Base-by-base conservation (phyloP, 2,329 filamentous ascomycete genomes). In the Fusarium newnesense region DNA sequence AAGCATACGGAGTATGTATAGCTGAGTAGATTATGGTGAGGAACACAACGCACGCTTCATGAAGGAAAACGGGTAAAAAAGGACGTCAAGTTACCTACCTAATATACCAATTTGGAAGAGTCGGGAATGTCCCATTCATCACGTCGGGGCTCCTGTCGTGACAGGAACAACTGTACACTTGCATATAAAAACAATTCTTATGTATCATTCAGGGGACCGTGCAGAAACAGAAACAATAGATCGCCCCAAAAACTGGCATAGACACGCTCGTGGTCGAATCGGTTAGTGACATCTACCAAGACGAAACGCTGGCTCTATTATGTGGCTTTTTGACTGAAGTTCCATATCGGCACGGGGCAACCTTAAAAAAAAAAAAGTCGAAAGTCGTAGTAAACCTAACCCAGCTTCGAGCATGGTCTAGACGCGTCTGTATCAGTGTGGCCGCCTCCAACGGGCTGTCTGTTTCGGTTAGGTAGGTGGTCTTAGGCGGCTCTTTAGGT, bases 151-250 rank as follows among this genome's bases (percentile, higher is more conserved):
- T 40, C 40, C 58, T 65, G 47, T 46, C 47, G 24, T 24, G 24
- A 24, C 24, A 54, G 46, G 58, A 34, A 64, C 62, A 49, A 24
- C 39, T 52, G 32, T n/a, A 15, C 47, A 53, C n/a, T 19, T 42
- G 58, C 47, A 60, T 60, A 21, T 21, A 40, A 60, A 40, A 34
- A 21, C 28, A 37, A 19, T 32, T 26, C 11, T 59, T 30, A 34
- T 59, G 34, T 57, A 34, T 63, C n/a, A 24, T 44, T 47, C 39
- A 26, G 32, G 39, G 57, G 58, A 28, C 58, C 34, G 34, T 70
- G 65, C 65, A 69, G 40, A 18, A 59, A 28, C 39, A 46, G 67
- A 70, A 69, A 70, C 59, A 70, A 69, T 69, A 69, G 52, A 69
- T 70, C 57, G 15, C 24, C 50, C 54, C 47, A 50, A 42, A 24